Conservation (phyloP, 768 basidiomycete species). For the Boletus tylopilopsis region DNA sequence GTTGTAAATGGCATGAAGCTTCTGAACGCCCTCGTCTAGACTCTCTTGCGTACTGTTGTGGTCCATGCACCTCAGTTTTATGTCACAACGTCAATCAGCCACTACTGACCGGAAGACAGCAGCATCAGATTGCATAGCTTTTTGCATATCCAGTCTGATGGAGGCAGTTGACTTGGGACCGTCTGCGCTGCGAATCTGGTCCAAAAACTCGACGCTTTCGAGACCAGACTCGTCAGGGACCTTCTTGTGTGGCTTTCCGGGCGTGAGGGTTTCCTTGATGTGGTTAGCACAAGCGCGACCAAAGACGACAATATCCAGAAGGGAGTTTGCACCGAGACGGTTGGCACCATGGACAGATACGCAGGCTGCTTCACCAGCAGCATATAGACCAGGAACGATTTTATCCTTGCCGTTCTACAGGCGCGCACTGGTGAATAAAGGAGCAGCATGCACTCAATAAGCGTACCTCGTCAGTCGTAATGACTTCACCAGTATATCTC, state of each 20-base stretch:
- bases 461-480: slow-evolving; percentile 71
- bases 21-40: slow-evolving; percentile 89
- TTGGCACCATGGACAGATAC: slow-evolving; percentile 99
- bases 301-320: slow-evolving; percentile 98
- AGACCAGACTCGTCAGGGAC: slow-evolving; percentile 86
- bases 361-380: slow-evolving; percentile 97
- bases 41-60: slow-evolving; percentile 70
- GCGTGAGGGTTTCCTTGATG: slow-evolving; percentile 86
- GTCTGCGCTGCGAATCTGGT: slow-evolving; percentile 78
- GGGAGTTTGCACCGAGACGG: slow-evolving; percentile 98
- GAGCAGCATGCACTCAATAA: not conserved
- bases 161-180: slow-evolving; percentile 86
- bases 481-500: slow-evolving; percentile 94
- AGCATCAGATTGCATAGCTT: slow-evolving; percentile 97
- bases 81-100: not conserved
- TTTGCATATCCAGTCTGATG: slow-evolving; percentile 95
- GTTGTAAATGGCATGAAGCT: slow-evolving; percentile 82
- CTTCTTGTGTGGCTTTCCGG: slow-evolving; percentile 86
- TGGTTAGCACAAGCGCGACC: slow-evolving; percentile 99
- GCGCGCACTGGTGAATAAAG: not conserved
- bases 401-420: slow-evolving; percentile 79
- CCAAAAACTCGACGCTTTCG: slow-evolving; percentile 79
- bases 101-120: slow-evolving; percentile 82
- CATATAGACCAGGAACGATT: slow-evolving; percentile 94
- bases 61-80: slow-evolving; percentile 3